These are phyloP conservation scores for Sherardia arvensis DNA, from an alignment of 257 asterid species.

Conservation along the genomic window DNA sequence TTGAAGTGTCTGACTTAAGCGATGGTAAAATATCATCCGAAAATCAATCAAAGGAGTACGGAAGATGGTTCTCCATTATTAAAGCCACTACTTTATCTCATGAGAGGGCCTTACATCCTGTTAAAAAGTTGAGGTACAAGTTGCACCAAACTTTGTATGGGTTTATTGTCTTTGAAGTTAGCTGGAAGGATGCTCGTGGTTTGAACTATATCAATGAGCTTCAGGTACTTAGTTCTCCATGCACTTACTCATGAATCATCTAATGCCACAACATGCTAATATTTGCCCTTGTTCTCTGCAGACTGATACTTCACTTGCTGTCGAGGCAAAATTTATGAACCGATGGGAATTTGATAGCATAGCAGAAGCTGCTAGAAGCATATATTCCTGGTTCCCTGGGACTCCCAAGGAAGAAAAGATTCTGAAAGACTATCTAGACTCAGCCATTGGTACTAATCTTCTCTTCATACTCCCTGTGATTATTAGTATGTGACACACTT, in stretches of 20 bases:
- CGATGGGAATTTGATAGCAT: slow-evolving; percentile 97
- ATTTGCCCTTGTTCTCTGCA: slow-evolving; percentile 16
- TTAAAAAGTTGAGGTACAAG: slow-evolving; percentile 71
- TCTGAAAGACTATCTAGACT: slow-evolving; percentile 58
- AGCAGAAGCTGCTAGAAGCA: slow-evolving; percentile 56
- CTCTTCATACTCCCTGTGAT: neutral
- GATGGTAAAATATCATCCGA: slow-evolving; percentile 31
- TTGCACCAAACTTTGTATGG: slow-evolving; percentile 87
- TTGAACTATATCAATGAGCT: slow-evolving; percentile 87
- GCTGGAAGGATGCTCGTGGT: slow-evolving; percentile 84
- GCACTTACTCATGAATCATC: slow-evolving; percentile 1
- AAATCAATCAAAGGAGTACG: slow-evolving; percentile 31
- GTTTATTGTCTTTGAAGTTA: slow-evolving; percentile 85
- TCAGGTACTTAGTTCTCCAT: slow-evolving; percentile 46
- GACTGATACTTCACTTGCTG: slow-evolving; percentile 91
- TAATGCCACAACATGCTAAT: neutral
- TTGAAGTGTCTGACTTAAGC: slow-evolving; percentile 26
- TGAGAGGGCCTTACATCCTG: slow-evolving; percentile 86
- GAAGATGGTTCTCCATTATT: slow-evolving; percentile 62
- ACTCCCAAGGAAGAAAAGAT: slow-evolving; percentile 45
- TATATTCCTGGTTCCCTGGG: slow-evolving; percentile 81
- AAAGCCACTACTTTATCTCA: slow-evolving; percentile 63
- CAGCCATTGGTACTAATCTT: slow-evolving; percentile 40
- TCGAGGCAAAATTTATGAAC: slow-evolving; percentile 82
- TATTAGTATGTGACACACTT: too few species aligned